Percentiles rank a stretch among this genome's conserved stretches.
phyloP scores from a whole-genome alignment of 192 early-diverging fungal species.

The Dissophora ornata region DNA sequence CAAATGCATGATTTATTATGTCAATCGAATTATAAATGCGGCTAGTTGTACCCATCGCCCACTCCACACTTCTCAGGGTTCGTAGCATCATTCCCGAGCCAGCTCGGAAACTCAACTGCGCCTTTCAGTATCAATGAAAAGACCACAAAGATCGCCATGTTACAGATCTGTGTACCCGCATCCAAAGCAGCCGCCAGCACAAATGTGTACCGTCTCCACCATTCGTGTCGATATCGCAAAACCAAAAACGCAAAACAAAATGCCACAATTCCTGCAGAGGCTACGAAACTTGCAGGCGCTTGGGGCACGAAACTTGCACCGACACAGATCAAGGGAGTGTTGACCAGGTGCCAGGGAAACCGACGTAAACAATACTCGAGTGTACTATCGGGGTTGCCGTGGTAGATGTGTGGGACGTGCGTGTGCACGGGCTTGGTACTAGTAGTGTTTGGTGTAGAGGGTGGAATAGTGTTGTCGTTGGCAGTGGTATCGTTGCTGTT shows the following conservation, averaged over 20 bases:
- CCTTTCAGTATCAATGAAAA: conserved; percentile 45
- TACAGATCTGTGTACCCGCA: conserved; percentile 53
- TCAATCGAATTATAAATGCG: too few species aligned
- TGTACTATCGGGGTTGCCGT: conserved; percentile 17
- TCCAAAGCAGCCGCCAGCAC: conserved; percentile 49
- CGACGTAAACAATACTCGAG: conserved; percentile 26
- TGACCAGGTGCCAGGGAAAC: conserved; percentile 39
- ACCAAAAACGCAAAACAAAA: conserved; percentile 47
- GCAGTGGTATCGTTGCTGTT: too few species aligned
- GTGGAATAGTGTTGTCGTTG: neutral
- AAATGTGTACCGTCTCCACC: conserved; percentile 50
- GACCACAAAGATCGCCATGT: conserved; percentile 53
- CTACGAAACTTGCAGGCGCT: conserved; percentile 40
- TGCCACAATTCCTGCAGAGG: conserved; percentile 31
- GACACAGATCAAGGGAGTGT: conserved; percentile 35
- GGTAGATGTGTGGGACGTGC: conserved; percentile 29
- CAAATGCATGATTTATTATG: too few species aligned
- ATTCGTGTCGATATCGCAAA: conserved; percentile 39
- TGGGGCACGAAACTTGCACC: conserved; percentile 50
- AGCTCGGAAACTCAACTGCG: conserved; percentile 30
- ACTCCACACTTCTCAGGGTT: conserved; percentile 42
- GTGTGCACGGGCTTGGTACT: too few species aligned
- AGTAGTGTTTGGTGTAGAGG: neutral
- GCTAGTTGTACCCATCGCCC: conserved; percentile 36
- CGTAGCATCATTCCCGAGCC: conserved; percentile 27